phyloP scores from a whole-genome alignment of 495 filamentous ascomycete species.

The Lophium mytilinum region DNA sequence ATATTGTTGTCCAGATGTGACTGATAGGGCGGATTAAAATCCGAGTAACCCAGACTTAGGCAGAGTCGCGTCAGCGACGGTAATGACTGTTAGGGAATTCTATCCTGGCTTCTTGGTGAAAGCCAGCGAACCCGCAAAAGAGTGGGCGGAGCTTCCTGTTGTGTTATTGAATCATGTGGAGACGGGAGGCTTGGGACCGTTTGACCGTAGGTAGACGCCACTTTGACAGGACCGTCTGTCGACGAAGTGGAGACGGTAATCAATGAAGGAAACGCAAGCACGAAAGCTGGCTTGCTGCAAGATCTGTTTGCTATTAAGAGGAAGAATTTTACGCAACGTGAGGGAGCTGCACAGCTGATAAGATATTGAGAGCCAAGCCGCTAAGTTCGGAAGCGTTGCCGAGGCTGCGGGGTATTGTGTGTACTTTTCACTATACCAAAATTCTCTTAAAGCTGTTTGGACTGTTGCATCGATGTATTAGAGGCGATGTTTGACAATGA shows the following conservation, averaged over 20 bases:
- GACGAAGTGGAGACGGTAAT: neutral
- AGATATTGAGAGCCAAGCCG: too few species aligned
- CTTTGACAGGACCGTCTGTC: neutral
- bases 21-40: too few species aligned
- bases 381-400: too few species aligned
- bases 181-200: neutral
- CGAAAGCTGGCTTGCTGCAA: neutral
- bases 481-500: too few species aligned
- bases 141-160: neutral
- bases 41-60: neutral
- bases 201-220: neutral
- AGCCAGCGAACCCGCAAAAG: neutral
- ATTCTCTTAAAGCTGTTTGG: too few species aligned
- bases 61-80: slow-evolving; percentile 1
- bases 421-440: too few species aligned
- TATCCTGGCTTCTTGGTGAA: neutral
- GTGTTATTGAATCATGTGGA: slow-evolving; percentile 25
- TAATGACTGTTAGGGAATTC: slow-evolving; percentile 15
- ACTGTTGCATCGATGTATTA: too few species aligned
- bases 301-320: too few species aligned
- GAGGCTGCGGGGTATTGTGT: too few species aligned
- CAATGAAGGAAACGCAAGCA: neutral
- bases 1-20: too few species aligned
- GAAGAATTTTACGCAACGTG: too few species aligned
- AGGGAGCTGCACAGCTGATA: too few species aligned